Percentiles rank a stretch among this genome's conserved stretches.
Conservation (phyloP, 176 grass and related monocot species). For the Carex myosuroides region DNA sequence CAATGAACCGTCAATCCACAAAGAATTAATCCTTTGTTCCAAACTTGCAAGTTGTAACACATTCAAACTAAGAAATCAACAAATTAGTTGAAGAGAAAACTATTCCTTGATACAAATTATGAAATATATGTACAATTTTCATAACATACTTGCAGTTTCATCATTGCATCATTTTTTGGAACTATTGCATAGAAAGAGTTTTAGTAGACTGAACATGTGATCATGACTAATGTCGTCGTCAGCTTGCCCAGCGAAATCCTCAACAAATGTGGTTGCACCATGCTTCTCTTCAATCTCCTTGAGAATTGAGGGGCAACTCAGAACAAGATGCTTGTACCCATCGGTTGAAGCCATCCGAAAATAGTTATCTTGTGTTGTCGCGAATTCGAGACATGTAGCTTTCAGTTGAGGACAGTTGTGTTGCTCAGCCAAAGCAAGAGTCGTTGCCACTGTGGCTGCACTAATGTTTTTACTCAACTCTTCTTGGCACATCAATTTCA, state of each 20-base stretch:
- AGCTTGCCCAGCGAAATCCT: too few species aligned
- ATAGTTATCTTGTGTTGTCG: conserved; percentile 12
- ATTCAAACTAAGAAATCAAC: neutral
- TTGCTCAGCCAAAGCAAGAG: conserved; percentile 36
- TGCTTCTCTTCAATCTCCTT: conserved; percentile 7
- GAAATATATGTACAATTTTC: too few species aligned
- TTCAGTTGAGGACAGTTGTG: conserved; percentile 32
- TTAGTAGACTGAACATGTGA: too few species aligned
- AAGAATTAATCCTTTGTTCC: neutral
- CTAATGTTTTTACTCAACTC: conserved; percentile 13
- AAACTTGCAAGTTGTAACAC: neutral
- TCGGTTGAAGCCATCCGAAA: neutral
- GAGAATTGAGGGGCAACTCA: conserved; percentile 26
- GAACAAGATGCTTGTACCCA: conserved; percentile 30
- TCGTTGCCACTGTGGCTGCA: conserved; percentile 24
- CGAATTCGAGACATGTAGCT: conserved; percentile 29
- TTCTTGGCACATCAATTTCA: conserved; percentile 33
- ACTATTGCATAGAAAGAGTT: too few species aligned
- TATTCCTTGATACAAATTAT: too few species aligned
- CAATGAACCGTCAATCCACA: neutral
- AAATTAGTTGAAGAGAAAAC: neutral
- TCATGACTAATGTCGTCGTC: too few species aligned
- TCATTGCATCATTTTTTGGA: too few species aligned
- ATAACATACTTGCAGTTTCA: too few species aligned
- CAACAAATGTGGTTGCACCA: too few species aligned